Percentiles rank a stretch among this genome's conserved stretches.
phyloP scores from a whole-genome alignment of 2,329 filamentous ascomycete genomes.

The Ophiocordyceps camponoti-leonardi region DNA sequence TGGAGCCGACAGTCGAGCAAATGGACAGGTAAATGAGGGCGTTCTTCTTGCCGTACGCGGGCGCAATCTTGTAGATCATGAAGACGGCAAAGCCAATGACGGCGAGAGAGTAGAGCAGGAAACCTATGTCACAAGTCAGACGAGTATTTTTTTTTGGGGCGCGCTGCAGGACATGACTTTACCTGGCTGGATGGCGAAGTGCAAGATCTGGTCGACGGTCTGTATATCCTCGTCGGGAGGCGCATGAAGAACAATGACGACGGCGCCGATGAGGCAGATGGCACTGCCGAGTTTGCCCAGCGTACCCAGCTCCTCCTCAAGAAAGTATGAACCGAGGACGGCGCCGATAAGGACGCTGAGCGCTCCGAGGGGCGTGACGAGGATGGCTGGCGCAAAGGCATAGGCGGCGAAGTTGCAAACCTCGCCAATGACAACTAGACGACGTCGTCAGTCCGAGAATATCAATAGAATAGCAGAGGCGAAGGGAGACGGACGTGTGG shows the following conservation, averaged over 20 bases:
- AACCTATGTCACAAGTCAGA: conserved; percentile 39
- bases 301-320: conserved; percentile 77
- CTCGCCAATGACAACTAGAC: conserved; percentile 73
- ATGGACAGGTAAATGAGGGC: conserved; percentile 94
- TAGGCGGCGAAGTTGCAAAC: conserved; percentile 96
- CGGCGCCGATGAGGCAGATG: conserved; percentile 86
- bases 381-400: conserved; percentile 94
- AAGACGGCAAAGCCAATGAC: conserved; percentile 72
- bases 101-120: conserved; percentile 67
- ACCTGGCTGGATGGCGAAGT: conserved; percentile 87
- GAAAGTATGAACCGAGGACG: conserved; percentile 85
- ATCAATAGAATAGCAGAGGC: neutral
- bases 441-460: conserved; percentile 6
- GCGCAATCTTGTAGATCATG: conserved; percentile 94
- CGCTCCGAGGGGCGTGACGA: conserved; percentile 88
- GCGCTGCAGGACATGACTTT: conserved; percentile 7
- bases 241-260: conserved; percentile 94
- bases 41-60: conserved; percentile 82
- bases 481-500: conserved; percentile 49
- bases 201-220: conserved; percentile 79
- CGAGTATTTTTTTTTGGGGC: neutral
- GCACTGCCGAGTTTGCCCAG: conserved; percentile 90
- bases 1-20: conserved; percentile 89
- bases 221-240: conserved; percentile 83
- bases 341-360: conserved; percentile 90